phyloP scores from a whole-genome alignment of 176 grass and related monocot genomes.

The Secale cereale region DNA sequence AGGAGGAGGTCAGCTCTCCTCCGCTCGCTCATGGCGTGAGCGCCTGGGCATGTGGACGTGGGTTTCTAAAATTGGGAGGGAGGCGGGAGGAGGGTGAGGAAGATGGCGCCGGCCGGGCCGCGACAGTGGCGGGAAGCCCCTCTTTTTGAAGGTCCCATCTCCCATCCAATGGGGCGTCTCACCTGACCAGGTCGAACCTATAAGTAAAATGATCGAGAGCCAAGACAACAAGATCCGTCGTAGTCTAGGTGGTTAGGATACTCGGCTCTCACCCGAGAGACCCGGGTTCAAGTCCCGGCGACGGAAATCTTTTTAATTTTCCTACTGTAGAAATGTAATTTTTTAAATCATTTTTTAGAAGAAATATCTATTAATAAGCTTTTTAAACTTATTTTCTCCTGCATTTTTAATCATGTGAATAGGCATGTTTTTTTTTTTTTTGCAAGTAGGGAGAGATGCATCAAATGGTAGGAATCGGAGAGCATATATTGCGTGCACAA shows the following conservation, averaged over 20 bases:
- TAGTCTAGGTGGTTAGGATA: conserved; percentile 98
- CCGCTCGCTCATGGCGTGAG: conserved; percentile 19
- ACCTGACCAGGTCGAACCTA: too few relatives aligned
- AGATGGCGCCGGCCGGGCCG: background rate
- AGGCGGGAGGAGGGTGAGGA: background rate
- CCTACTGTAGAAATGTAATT: background rate
- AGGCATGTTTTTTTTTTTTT: background rate
- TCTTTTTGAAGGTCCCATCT: background rate
- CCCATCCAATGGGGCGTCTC: too few relatives aligned
- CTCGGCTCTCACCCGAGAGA: conserved; percentile 97
- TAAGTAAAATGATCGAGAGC: too few relatives aligned
- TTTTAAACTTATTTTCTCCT: too few relatives aligned
- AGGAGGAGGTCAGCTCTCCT: conserved; percentile 7
- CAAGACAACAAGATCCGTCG: conserved; percentile 37
- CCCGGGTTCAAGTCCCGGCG: conserved; percentile 58
- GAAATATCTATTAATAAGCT: too few relatives aligned
- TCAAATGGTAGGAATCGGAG: too few relatives aligned
- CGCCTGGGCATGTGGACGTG: background rate
- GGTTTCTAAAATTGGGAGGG: conserved; percentile 34
- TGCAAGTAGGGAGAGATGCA: background rate
- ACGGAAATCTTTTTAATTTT: background rate
- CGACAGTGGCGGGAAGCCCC: conserved; percentile 39
- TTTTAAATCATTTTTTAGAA: background rate
- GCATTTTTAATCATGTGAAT: background rate
- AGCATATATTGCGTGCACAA: background rate